Evolutionary conservation across 768 basidiomycete genomes (phyloP).

Genomic region (Psilocybe sp.): DNA sequence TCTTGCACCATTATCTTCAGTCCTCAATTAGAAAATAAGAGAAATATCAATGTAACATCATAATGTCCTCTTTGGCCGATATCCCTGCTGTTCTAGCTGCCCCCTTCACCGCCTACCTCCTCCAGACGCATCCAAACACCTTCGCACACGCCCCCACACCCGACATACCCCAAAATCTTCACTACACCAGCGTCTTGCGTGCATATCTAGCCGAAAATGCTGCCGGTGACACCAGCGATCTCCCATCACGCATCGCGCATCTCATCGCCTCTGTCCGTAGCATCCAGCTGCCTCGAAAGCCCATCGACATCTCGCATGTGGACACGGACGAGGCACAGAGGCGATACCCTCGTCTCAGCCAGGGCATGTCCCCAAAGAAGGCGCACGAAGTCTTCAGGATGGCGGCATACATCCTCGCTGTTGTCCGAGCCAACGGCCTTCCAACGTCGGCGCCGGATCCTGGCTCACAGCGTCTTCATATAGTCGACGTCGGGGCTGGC

Average conservation of each 20-base stretch:
- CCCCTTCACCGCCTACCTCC: constrained; percentile 27
- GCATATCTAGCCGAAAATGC: background rate
- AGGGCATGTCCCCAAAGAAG: constrained; percentile 77
- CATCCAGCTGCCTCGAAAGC: constrained; percentile 20
- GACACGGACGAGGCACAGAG: constrained; percentile 4
- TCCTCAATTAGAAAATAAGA: too few species aligned
- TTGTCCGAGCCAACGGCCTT: constrained; percentile 21
- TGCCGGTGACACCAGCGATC: background rate
- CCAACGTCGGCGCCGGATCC: constrained; percentile 15
- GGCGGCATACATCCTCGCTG: constrained; percentile 46
- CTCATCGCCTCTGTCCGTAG: constrained; percentile 18
- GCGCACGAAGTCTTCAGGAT: constrained; percentile 68
- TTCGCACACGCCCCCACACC: constrained; percentile 20
- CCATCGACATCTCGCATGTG: constrained; percentile 14
- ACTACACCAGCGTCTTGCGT: constrained; percentile 19
- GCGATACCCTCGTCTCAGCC: constrained; percentile 5
- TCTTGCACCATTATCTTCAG: too few species aligned
- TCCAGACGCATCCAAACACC: constrained; percentile 48
- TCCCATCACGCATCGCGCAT: constrained; percentile 19
- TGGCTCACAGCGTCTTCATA: constrained; percentile 26
- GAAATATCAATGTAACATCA: too few species aligned
- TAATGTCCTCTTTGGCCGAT: too few species aligned
- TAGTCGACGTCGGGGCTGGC: constrained; percentile 75
- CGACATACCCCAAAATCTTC: constrained; percentile 3
- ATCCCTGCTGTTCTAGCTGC: constrained; percentile 8